Evolutionary conservation across 1,284 basidiomycete genomes (phyloP), one percentile per base, ranked within the genome.

Genomic region (Jaminaea rosea): DNA sequence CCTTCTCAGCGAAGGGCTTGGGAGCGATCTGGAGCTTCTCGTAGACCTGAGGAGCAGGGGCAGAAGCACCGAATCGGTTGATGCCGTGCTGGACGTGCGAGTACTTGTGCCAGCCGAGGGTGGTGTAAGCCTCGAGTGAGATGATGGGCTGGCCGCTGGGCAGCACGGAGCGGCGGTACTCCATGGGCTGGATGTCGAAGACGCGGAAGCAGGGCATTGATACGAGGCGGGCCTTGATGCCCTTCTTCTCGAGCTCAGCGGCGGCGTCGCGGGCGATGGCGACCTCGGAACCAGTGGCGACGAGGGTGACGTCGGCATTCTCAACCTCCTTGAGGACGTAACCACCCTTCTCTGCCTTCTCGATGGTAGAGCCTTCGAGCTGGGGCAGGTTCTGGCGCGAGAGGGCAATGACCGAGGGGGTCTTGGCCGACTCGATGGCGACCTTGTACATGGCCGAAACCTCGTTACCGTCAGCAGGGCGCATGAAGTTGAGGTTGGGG

Each of bases 381-480:
- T 94, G 91, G 53, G 90, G 90, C 49, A 96, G 81, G 80, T 91
- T 90, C 77, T 92, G 88, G 52, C 89, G 84, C 44, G 88, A 87
- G 56, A 91, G 83, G n/a, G 63, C 59, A 56, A 92, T 79, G 59
- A 92, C 81, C 29, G 89, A 91, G 34, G 91, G 91, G 11, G 87
- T 91, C 63, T 79, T 76, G 62, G 76, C 81, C 59, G 84, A 83
- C 60, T 81, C 79, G 68, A 96, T 76, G 47, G 89, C 86, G 47
- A 85, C 81, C 62, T 83, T 77, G 80, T 94, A 96, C 19, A 90
- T 82, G 34, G 87, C 92, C 31, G 87, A 91, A 31, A 87, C 88
- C 80, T 93, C 91, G 75, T 93, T 92, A 42, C 90, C 90, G 74
- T 94, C 89, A 36, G 89, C 89, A 6, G 88, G 88, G 55, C 87